Evolutionary conservation across 2,329 filamentous ascomycete genomes (phyloP).

Genomic region (Calonectria leucothoes): DNA sequence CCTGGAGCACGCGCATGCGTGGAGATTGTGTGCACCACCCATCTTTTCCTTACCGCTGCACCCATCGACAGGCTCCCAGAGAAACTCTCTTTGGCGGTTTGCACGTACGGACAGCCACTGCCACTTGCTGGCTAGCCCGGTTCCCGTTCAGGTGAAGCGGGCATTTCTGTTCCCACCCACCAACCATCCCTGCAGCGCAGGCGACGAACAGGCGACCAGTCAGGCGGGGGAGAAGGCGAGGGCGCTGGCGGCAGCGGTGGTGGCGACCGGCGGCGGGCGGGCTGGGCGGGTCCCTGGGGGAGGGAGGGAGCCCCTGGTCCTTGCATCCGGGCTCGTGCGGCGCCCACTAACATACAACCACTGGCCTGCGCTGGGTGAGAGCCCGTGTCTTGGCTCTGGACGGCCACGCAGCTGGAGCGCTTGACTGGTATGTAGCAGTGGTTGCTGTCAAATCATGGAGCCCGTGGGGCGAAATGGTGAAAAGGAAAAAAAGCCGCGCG

Average conservation of each 20-base stretch:
- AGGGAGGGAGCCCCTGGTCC: slow-evolving; percentile 21
- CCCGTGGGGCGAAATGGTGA: slow-evolving; percentile 10
- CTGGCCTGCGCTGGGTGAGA: background rate
- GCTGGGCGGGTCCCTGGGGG: background rate
- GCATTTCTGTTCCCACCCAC: too few species aligned
- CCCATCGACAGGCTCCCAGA: too few species aligned
- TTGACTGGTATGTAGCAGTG: slow-evolving; percentile 23
- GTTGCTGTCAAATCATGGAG: slow-evolving; percentile 22
- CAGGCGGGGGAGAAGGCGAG: background rate
- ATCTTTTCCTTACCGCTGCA: too few species aligned
- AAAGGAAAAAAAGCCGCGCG: background rate
- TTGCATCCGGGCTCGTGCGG: background rate
- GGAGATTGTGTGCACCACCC: background rate
- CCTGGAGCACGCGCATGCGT: background rate
- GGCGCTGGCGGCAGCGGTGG: background rate
- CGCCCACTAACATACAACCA: background rate
- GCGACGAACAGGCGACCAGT: slow-evolving; percentile 6
- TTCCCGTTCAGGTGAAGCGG: background rate
- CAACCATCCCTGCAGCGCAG: slow-evolving; percentile 1
- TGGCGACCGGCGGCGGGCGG: slow-evolving; percentile 3
- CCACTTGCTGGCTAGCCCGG: background rate
- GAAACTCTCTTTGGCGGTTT: background rate
- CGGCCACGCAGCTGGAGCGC: background rate
- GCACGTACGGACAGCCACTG: too few species aligned
- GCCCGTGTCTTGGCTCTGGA: background rate